Evolutionary conservation across 1,139 yeast species (phyloP), one percentile per base, ranked within the genome.

Genomic region (Saccharomycopsis phalli): DNA sequence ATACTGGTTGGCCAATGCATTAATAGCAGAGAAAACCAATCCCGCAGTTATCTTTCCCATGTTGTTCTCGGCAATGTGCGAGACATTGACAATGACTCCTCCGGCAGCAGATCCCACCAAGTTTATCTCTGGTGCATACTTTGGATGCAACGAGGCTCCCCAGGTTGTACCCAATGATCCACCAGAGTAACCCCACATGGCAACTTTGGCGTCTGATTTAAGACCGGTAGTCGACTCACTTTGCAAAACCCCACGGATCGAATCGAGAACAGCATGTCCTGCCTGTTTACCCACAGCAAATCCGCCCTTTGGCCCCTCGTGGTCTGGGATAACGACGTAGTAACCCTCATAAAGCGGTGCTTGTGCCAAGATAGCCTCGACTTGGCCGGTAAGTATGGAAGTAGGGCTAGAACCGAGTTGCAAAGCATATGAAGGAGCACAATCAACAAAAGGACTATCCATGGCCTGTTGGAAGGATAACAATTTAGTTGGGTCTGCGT

Each of bases 161-260:
- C 27, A 23, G n/a, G n/a, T 23, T 10, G 27, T 23, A 23, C 11
- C 11, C 10, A 23, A 10, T 23, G 27, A 23, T 23, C 27, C 10
- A n/a, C 27, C 27, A 23, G 27, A 23, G n/a, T 23, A 23, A n/a
- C 27, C 27, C n/a, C 27, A 23, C 27, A 23, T 10, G n/a, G 27
- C n/a, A n/a, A 23, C 27, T 10, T 23, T 23, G n/a, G 27, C 27
- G n/a, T 23, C 27, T 10, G 27, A 23, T 23, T 23, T 10, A 10
- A 23, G n/a, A 23, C 27, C 27, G 27, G 27, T 23, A 23, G n/a
- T n/a, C n/a, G n/a, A n/a, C n/a, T n/a, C n/a, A n/a, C n/a, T n/a
- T n/a, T n/a, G n/a, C n/a, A n/a, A n/a, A n/a, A n/a, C n/a, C n/a
- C n/a, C n/a, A n/a, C n/a, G n/a, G n/a, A n/a, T n/a, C n/a, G n/a